Base-by-base conservation (phyloP, 768 basidiomycete species). In the Boletus subparvulus region DNA sequence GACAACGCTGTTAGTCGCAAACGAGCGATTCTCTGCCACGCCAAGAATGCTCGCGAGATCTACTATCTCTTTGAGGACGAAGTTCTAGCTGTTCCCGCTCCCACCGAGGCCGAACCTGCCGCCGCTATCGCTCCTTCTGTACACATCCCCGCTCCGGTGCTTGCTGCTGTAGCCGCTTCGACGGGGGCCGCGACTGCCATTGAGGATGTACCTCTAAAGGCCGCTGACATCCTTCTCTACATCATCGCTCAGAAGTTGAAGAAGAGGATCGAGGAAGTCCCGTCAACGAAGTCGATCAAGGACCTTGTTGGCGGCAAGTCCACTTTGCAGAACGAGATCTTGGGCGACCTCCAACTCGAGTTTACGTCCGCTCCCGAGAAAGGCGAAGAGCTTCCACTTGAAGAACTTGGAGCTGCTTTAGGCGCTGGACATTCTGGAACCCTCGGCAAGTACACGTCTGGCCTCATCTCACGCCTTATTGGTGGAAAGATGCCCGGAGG, bases 401-500 rank as follows among this genome's bases (percentile, higher is more conserved):
- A 98, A 64, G 97, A 99, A 69, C 86, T 99, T 11, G 97, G 94
- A 41, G 82, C 93, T 30, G 87, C 92, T 16, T 77, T 98, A 35
- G 79, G 82, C 11, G 78, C 84, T 52, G 94, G 94, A 7, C 92
- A 91, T 76, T 76, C 84, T 39, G 95, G 94, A n/a, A 68, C 80
- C 6, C 84, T 96, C 28, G 97, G 97, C 68, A 99, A 98, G 73
- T 94, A 98, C 76, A 91, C 91, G 13, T 88, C 83, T 44, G 88
- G 94, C 21, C 81, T 99, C 42, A 80, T 98, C 50, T 92, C 94
- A 30, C 92, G 97, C 54, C 81, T 98, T 69, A 81, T 98, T 50
- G 92, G 94, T 55, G 86, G 87, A 46, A 99, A 99, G 77, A 96
- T 99, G 92, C 97, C 97, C 33, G 97, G 97, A 71, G 96, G 96